A percentile compares a stretch with the other conserved stretches of the same genome.
phyloP scores from a whole-genome alignment of 2,329 filamentous ascomycete species.

The Xylaria hypoxylon region DNA sequence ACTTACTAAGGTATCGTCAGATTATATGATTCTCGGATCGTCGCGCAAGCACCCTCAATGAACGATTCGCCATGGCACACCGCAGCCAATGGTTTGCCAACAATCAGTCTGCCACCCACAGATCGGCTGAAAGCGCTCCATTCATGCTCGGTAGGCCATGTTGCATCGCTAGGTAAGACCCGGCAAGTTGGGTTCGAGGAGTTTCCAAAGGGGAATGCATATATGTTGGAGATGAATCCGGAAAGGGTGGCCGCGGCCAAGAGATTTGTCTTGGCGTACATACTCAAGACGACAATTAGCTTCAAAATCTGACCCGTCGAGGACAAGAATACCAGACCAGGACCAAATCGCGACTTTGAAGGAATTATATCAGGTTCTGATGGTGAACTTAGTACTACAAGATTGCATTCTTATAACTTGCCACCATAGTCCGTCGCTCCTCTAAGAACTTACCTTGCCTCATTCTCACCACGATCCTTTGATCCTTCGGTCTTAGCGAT shows the following conservation, averaged over 20 bases:
- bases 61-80: conserved; percentile 1
- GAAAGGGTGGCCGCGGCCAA: neutral
- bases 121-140: conserved; percentile 9
- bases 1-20: conserved; percentile 8
- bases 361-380: too few relatives aligned
- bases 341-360: too few relatives aligned
- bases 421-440: too few relatives aligned
- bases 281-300: neutral
- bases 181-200: neutral
- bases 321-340: too few relatives aligned
- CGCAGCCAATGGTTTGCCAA: conserved; percentile 3
- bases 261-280: conserved; percentile 7
- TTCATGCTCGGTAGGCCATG: neutral
- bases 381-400: too few relatives aligned
- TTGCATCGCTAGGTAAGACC: neutral
- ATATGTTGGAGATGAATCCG: neutral
- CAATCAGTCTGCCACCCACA: neutral
- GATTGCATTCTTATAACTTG: too few relatives aligned
- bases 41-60: neutral
- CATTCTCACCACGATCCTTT: too few relatives aligned
- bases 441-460: too few relatives aligned
- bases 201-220: neutral
- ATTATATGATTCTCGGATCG: conserved; percentile 6
- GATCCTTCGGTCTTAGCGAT: too few relatives aligned
- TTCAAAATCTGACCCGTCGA: too few relatives aligned